Evolutionary conservation across 139 green algal species (phyloP).

Genomic region (Volvox reticuliferus): DNA sequence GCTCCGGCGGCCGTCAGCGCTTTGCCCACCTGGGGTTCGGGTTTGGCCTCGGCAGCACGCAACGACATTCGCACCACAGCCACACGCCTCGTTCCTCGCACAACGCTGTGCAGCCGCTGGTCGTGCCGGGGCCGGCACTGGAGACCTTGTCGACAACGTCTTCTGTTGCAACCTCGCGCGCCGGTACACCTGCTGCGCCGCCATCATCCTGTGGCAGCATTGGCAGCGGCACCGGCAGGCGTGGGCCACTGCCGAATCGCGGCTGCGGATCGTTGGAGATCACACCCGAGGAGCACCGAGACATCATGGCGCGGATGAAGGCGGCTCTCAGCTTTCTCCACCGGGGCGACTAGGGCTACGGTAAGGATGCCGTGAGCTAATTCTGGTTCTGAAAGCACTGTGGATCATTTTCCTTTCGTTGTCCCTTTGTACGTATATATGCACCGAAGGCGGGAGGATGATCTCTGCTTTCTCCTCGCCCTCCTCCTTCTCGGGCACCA

Average conservation of each 20-base stretch:
- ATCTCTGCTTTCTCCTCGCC: neutral
- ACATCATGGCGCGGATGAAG: slow-evolving; percentile 25
- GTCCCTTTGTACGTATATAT: no score
- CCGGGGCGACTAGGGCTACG: neutral
- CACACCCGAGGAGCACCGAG: neutral
- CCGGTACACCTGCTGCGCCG: neutral
- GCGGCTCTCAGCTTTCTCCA: slow-evolving; percentile 20
- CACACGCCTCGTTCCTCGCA: neutral
- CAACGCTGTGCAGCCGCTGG: neutral
- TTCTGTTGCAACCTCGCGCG: neutral
- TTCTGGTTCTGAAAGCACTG: no score
- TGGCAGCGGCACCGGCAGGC: neutral
- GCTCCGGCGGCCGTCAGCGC: neutral
- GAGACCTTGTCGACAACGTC: neutral
- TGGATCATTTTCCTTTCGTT: no score
- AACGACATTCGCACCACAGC: neutral
- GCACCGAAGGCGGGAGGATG: no score
- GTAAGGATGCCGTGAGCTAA: no score
- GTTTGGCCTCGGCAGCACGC: neutral
- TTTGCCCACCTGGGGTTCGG: neutral
- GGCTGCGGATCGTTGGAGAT: neutral
- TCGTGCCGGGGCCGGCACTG: no score
- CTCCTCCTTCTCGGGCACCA: neutral
- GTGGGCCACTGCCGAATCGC: neutral
- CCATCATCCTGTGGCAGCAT: neutral